phyloP scores from a whole-genome alignment of 768 basidiomycete genomes.

The Podaxis sp. region DNA sequence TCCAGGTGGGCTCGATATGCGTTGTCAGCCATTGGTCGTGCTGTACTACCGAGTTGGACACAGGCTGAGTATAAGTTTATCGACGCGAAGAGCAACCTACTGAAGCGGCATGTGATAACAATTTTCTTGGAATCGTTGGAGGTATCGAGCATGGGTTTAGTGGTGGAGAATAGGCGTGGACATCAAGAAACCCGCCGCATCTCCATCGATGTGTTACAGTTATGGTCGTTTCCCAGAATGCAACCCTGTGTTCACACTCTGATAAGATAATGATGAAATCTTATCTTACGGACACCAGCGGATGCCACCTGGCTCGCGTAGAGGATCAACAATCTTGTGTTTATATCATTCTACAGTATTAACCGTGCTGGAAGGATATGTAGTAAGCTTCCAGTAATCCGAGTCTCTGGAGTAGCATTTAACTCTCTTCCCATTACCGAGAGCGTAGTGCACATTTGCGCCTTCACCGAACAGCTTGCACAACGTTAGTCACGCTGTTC shows the following conservation, averaged over 20 bases:
- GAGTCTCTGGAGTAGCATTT: no score
- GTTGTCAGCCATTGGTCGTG: conserved; percentile 81
- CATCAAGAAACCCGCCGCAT: neutral
- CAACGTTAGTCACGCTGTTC: no score
- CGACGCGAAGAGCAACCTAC: conserved; percentile 1
- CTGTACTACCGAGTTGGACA: conserved; percentile 38
- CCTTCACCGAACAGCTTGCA: no score
- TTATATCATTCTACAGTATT: no score
- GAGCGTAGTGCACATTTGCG: no score
- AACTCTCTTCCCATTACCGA: no score
- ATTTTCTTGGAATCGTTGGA: conserved; percentile 5
- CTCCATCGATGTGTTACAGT: conserved; percentile 4
- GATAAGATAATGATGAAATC: conserved; percentile 7
- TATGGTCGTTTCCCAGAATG: neutral
- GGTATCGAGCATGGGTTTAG: neutral
- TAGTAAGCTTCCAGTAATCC: no score
- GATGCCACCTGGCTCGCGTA: neutral
- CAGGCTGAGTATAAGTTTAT: conserved; percentile 9
- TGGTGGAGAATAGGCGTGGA: neutral
- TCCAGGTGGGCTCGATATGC: conserved; percentile 60
- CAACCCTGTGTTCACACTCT: neutral
- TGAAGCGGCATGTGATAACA: conserved; percentile 14
- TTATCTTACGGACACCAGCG: neutral
- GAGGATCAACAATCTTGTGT: neutral
- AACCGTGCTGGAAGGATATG: no score